Base-by-base conservation (phyloP, 2,329 filamentous ascomycete species). In the Cyclaneusma minus region DNA sequence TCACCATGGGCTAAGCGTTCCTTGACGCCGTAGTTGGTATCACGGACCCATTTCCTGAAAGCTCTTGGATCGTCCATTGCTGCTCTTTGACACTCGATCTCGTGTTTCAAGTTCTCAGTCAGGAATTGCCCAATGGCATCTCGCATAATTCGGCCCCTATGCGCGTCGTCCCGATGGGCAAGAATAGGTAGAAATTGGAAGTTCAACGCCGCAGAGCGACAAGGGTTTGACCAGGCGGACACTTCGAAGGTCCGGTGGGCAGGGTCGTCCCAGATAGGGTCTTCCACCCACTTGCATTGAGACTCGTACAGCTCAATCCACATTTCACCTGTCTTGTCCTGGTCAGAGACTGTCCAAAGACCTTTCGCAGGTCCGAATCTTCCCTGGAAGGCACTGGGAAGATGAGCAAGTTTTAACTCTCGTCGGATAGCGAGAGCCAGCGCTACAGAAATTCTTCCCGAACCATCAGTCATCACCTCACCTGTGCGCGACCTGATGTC, bases 301-400 rank as follows among this genome's bases (percentile, higher is more conserved):
- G 74, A 82, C 0, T 55, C 58, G 29, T 59, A 69, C 0, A 75
- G 67, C 29, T 73, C 60, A 21, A 84, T 78, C 75, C 73, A 80
- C 10, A 49, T 41, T 10, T 69, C 49, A 0, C 54, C 42, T 2
- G 60, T 50, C 1, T 50, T 47, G 14, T 64, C 58, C 1, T 53
- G 41, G 0, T 57, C 53, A 35, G 76, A 70, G 4, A 75, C 48
- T 24, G 76, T 60, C 79, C 78, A 85, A 36, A 85, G 57, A 0
- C 80, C 81, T 45, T 87, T 87, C 1, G 75, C 75, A 11, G 74
- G 68, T 7, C 69, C 75, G 18, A 85, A 64, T 1, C 81, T 64
- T 2, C 58, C 78, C 45, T 87, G 80, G 23, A 75, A 71, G 0
- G 62, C 72, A 17, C 66, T 65, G 0, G 77, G 76, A 0, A 66